Conservation (phyloP, 2,329 filamentous ascomycete genomes). For the Cladosporium sp. region DNA sequence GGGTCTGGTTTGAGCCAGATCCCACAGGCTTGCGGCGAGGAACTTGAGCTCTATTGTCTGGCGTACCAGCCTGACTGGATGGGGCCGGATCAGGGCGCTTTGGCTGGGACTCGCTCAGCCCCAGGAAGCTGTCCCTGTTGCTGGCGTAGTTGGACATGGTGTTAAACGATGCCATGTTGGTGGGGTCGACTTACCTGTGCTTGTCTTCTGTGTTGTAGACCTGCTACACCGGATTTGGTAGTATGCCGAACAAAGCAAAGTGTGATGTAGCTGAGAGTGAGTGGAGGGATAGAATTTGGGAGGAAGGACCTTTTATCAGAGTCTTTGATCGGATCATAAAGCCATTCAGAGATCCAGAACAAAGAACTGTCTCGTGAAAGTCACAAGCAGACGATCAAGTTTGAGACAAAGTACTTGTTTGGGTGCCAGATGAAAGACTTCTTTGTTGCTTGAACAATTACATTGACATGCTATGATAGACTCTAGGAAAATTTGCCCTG, state of each 20-base stretch:
- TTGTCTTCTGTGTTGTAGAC: conserved; percentile 1
- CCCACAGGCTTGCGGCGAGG: too few species aligned
- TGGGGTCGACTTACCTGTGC: not conserved
- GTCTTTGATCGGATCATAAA: not conserved
- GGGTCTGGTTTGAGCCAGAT: too few species aligned
- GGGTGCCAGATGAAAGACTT: not conserved
- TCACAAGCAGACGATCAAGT: not conserved
- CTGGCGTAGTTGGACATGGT: not conserved
- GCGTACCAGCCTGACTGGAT: too few species aligned
- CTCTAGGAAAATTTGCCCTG: not conserved
- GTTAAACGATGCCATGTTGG: too few species aligned
- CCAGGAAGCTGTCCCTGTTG: not conserved
- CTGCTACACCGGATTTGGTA: conserved; percentile 8
- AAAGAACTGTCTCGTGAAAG: not conserved
- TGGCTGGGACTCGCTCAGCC: too few species aligned
- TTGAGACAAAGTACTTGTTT: conserved; percentile 1
- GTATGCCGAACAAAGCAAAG: not conserved
- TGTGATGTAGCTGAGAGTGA: not conserved
- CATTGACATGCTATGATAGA: conserved; percentile 9
- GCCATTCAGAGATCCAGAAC: not conserved
- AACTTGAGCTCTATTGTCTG: too few species aligned
- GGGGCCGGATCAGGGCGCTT: too few species aligned
- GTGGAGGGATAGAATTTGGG: not conserved
- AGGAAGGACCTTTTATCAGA: not conserved
- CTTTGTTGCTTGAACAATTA: not conserved